phyloP scores from a whole-genome alignment of 495 filamentous ascomycete genomes.

The Neurospora africana region DNA sequence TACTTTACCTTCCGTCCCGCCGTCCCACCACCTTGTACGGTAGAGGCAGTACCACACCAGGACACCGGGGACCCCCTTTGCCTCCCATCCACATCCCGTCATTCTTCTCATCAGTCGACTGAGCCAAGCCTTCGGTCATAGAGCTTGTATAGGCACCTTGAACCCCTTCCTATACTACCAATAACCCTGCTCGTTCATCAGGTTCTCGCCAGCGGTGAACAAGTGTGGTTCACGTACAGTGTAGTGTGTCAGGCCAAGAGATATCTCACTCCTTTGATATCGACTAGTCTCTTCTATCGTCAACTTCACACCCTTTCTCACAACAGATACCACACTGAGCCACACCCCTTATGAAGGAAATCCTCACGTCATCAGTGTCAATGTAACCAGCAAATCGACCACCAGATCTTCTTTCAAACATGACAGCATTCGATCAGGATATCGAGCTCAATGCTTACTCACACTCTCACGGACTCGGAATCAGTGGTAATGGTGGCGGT shows the following conservation, averaged over 20 bases:
- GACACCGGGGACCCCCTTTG: background rate
- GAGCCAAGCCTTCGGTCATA: background rate
- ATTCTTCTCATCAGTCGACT: background rate
- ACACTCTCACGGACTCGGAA: background rate
- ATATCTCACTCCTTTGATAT: background rate
- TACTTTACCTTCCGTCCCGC: background rate
- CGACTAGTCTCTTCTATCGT: background rate
- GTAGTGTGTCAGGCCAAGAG: background rate
- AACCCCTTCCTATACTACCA: background rate
- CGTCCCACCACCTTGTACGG: background rate
- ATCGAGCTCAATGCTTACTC: slow-evolving; percentile 15
- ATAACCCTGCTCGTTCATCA: background rate
- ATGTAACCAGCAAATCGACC: background rate
- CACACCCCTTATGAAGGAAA: background rate
- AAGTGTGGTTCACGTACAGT: background rate
- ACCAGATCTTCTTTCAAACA: background rate
- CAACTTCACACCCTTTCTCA: background rate
- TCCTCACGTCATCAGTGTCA: background rate
- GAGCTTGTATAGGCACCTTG: background rate
- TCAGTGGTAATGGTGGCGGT: slow-evolving; percentile 1
- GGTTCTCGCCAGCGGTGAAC: background rate
- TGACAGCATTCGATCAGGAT: slow-evolving; percentile 10
- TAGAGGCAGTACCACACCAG: background rate
- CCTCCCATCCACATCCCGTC: background rate
- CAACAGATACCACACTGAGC: background rate